Evolutionary conservation across 2,329 filamentous ascomycete genomes (phyloP), one percentile per base, ranked within the genome.

Genomic region (Pseudogymnoascus sp.): DNA sequence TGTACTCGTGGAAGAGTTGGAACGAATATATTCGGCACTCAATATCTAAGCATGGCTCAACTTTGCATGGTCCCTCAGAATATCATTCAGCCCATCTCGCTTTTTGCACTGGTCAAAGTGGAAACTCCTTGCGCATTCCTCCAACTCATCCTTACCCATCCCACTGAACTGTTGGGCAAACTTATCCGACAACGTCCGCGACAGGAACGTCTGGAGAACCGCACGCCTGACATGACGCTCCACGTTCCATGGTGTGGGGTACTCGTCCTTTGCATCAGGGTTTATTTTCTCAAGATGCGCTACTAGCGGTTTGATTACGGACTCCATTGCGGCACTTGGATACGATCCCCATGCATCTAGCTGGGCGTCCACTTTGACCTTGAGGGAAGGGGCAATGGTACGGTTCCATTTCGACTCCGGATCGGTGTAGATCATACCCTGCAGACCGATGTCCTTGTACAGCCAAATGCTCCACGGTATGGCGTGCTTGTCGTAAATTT

Each of bases 381-480:
- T 76, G 0, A 85, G 69, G 61, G 85, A 83, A 0, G 78, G 76
- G 15, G 74, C 68, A 42, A 85, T 77, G 2, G 79, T 77, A 21
- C 74, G 74, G 70, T 83, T 82, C 72, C 81, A 84, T 2, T 74
- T 66, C 6, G 75, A 78, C 9, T 78, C 70, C 0, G 79, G 77
- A 35, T 74, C 73, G 0, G 79, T 73, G 64, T 81, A 79, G 0
- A 81, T 73, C 81, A 84, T 83, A 5, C 81, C 82, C 69, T 84
- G 81, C 48, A 80, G 76, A 0, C 81, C 80, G 39, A 84, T 78
- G 63, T 84, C 81, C 68, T 84, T 84, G 71, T 83, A 84, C 0
- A 82, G 71, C 81, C 82, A 84, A 67, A 87, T 87, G 12, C 74
- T 80, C 84, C 84, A 87, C 61, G 77, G 75, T 36, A 81, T 80